Evolutionary conservation across 306 rosid genomes (phyloP).

Genomic region (Delonix regia): DNA sequence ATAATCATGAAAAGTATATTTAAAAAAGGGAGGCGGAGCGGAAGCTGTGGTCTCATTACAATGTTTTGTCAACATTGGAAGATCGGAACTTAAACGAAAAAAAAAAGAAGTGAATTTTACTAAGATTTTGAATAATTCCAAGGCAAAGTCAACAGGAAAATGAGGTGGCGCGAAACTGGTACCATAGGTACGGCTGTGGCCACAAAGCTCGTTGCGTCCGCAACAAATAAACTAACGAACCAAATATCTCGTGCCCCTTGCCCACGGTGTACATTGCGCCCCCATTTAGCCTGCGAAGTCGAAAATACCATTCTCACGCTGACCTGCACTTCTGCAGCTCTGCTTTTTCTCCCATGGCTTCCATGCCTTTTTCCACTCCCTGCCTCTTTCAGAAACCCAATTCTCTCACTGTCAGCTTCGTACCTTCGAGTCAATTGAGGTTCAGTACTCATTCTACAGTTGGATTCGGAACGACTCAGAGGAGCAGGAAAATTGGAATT

Average conservation of each 20-base stretch:
- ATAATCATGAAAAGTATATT: not conserved
- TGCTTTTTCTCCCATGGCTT: constrained; percentile 60
- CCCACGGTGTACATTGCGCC: constrained; percentile 14
- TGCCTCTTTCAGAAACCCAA: constrained; percentile 46
- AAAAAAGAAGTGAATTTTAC: not conserved
- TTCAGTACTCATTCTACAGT: constrained; percentile 24
- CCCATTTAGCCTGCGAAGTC: not conserved
- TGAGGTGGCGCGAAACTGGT: constrained; percentile 64
- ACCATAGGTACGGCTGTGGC: constrained; percentile 65
- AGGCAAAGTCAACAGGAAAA: constrained; percentile 58
- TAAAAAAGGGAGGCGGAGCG: too few relatives aligned
- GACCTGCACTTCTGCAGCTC: not conserved
- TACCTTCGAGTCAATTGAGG: constrained; percentile 38
- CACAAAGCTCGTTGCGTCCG: constrained; percentile 38
- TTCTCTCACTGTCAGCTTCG: constrained; percentile 34
- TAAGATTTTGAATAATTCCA: not conserved
- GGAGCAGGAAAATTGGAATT: constrained; percentile 23
- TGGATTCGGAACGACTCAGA: constrained; percentile 37
- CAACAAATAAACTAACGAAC: not conserved
- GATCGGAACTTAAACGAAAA: not conserved
- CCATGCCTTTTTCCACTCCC: constrained; percentile 57
- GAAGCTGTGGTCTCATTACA: too few relatives aligned
- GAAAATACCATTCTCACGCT: not conserved
- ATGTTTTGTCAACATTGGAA: too few relatives aligned
- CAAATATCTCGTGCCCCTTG: not conserved